These are phyloP conservation scores for Pythium scleroteichum DNA, from an alignment of 352 stramenopile species.

Conservation along the genomic window DNA sequence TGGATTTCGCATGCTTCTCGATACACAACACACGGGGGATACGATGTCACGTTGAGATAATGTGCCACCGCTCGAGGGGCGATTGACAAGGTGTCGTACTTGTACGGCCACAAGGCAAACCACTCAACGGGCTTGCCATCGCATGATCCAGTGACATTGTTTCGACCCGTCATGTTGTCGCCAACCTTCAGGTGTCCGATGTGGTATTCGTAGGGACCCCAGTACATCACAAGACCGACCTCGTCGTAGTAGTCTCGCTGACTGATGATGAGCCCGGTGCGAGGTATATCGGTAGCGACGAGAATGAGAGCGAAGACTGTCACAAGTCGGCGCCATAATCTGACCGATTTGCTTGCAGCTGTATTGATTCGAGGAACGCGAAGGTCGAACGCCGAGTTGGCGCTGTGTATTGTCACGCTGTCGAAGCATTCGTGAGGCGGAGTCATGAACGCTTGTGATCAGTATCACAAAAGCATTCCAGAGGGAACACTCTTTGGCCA, in stretches of 20 bases:
- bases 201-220: slow-evolving; percentile 49
- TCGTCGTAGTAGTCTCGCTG: slow-evolving; percentile 29
- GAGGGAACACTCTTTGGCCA: too few relatives aligned
- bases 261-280: slow-evolving; percentile 39
- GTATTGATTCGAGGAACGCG: slow-evolving; percentile 27
- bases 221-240: slow-evolving; percentile 37
- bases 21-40: slow-evolving; percentile 36
- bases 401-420: neutral
- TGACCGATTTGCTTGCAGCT: slow-evolving; percentile 29
- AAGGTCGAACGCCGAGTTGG: neutral
- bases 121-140: slow-evolving; percentile 1
- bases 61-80: slow-evolving; percentile 8
- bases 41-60: slow-evolving; percentile 21
- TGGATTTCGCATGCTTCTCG: slow-evolving; percentile 4
- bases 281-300: slow-evolving; percentile 50
- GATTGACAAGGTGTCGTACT: slow-evolving; percentile 24
- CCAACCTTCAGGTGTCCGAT: slow-evolving; percentile 32
- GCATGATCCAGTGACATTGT: neutral
- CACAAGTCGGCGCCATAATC: slow-evolving; percentile 32
- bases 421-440: neutral
- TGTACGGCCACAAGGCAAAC: slow-evolving; percentile 23
- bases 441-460: slow-evolving; percentile 5
- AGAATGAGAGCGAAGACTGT: slow-evolving; percentile 41
- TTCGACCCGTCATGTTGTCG: neutral
- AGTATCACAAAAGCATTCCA: neutral